A percentile compares a stretch with the other conserved stretches of the same genome.
Conservation (phyloP, 495 filamentous ascomycete genomes). For the Friedmanniomyces simplex region DNA sequence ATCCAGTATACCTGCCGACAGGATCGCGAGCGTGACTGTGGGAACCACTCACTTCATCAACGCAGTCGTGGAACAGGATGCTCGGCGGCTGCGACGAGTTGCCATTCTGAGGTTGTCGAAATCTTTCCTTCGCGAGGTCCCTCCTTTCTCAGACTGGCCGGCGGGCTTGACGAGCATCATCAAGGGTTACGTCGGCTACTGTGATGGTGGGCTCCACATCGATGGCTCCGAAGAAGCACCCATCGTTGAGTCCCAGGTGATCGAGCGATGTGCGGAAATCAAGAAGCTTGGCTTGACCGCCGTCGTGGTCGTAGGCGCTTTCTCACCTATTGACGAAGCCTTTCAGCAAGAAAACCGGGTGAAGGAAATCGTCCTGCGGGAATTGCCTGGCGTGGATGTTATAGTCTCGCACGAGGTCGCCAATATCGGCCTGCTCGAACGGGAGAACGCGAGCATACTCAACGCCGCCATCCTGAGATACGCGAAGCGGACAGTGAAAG, state of each 20-base stretch:
- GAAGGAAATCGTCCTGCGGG: conserved; percentile 33
- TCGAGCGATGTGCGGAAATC: conserved; percentile 34
- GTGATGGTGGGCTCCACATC: conserved; percentile 41
- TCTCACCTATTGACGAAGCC: conserved; percentile 44
- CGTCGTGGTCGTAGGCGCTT: conserved; percentile 49
- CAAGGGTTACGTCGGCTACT: conserved; percentile 35
- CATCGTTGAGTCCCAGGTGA: conserved; percentile 39
- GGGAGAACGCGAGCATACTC: conserved; percentile 45
- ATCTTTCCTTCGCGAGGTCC: conserved; percentile 43
- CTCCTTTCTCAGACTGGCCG: conserved; percentile 43
- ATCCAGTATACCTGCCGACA: conserved; percentile 29
- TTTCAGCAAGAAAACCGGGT: conserved; percentile 41
- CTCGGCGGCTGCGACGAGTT: conserved; percentile 40
- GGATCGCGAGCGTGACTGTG: conserved; percentile 48
- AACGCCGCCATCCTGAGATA: conserved; percentile 40
- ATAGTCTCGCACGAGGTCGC: conserved; percentile 39
- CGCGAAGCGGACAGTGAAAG: conserved; percentile 36
- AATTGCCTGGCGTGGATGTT: conserved; percentile 39
- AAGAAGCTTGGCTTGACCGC: conserved; percentile 36
- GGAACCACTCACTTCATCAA: conserved; percentile 58
- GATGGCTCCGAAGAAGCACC: conserved; percentile 40
- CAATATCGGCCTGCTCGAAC: conserved; percentile 39
- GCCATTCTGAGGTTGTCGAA: conserved; percentile 46
- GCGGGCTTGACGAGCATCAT: conserved; percentile 29
- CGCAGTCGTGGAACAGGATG: conserved; percentile 48